Base-by-base conservation (phyloP, 129 eudicot genomes). In the Escallonia herrerae region DNA sequence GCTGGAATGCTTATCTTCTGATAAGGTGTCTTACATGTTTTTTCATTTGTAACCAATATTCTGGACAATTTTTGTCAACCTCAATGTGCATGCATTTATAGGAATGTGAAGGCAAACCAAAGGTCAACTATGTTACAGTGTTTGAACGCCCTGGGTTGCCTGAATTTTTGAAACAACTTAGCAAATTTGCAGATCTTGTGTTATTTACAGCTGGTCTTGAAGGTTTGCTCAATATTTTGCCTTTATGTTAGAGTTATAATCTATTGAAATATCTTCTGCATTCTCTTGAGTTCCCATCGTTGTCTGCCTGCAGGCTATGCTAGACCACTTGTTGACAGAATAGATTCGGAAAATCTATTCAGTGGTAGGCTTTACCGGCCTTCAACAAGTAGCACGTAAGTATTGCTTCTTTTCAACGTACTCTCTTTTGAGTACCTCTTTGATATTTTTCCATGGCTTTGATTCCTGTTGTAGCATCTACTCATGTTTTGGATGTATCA, bases 191-290 rank as follows among this genome's bases (percentile, higher is more conserved):
- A 9, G 78, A 78, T 65, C 72, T 82, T 22, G 74, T 82, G 48
- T 61, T 82, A 15, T 82, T 82, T 76, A 82, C 87, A 40, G 87
- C 87, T 43, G 87, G 83, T 48, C 83, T 82, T 60, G 87, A 82
- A 82, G 87, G 87, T 82, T 55, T 42, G 49, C 44, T 37, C 6
- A 2, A n/a, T 14, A 10, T 13, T 22, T 47, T 58, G n/a, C 64
- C n/a, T 40, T 41, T 15, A 39, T 6, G 11, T 15, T 46, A 9
- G 4, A 13, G 13, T 60, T 48, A 10, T 48, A 7, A 38, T 15
- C 0, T 48, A 10, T 8, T 44, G 43, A 12, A 10, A 6, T 33
- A 12, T 12, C 51, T 49, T 15, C 3, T 8, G 12, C 55, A 51
- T 40, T 7, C 22, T 72, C 46, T 56, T 67, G 72, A 8, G 37